Conservation (phyloP, 495 filamentous ascomycete species). For the Darksidea phi region DNA sequence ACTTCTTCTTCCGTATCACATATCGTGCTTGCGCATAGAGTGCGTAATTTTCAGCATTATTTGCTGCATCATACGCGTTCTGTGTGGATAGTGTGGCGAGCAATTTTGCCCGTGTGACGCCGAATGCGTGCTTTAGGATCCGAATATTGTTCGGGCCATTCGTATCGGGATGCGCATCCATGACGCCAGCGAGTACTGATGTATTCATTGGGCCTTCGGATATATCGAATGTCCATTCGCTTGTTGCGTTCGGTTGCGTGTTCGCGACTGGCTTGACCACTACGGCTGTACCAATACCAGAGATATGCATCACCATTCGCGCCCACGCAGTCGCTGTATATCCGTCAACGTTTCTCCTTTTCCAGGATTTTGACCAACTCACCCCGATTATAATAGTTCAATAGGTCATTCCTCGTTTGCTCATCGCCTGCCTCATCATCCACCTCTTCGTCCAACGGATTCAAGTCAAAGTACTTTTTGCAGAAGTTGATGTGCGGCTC, state of each 20-base stretch:
- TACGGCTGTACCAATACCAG: slow-evolving; percentile 13
- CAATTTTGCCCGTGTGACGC: slow-evolving; percentile 21
- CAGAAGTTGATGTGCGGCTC: slow-evolving; percentile 33
- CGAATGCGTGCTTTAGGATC: slow-evolving; percentile 25
- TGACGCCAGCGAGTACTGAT: slow-evolving; percentile 23
- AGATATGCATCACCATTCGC: slow-evolving; percentile 28
- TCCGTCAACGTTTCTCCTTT: neutral
- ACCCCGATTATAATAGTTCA: slow-evolving; percentile 30
- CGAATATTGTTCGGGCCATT: slow-evolving; percentile 18
- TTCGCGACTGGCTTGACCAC: slow-evolving; percentile 5
- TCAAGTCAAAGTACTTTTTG: slow-evolving; percentile 12
- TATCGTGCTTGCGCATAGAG: slow-evolving; percentile 29
- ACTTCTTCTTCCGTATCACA: slow-evolving; percentile 13
- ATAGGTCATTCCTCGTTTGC: slow-evolving; percentile 1
- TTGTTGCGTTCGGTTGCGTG: neutral
- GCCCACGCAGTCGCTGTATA: slow-evolving; percentile 27
- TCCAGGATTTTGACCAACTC: neutral
- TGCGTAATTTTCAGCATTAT: slow-evolving; percentile 29
- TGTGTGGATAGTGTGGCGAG: slow-evolving; percentile 16
- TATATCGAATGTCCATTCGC: neutral
- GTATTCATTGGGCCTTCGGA: slow-evolving; percentile 18
- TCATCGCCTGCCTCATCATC: slow-evolving; percentile 6
- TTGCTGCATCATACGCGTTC: slow-evolving; percentile 18
- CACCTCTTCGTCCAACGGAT: slow-evolving; percentile 6
- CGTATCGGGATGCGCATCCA: slow-evolving; percentile 16